These are phyloP conservation scores for Ensete ventricosum DNA, from an alignment of 176 grass and related monocot species.

Conservation along the genomic window DNA sequence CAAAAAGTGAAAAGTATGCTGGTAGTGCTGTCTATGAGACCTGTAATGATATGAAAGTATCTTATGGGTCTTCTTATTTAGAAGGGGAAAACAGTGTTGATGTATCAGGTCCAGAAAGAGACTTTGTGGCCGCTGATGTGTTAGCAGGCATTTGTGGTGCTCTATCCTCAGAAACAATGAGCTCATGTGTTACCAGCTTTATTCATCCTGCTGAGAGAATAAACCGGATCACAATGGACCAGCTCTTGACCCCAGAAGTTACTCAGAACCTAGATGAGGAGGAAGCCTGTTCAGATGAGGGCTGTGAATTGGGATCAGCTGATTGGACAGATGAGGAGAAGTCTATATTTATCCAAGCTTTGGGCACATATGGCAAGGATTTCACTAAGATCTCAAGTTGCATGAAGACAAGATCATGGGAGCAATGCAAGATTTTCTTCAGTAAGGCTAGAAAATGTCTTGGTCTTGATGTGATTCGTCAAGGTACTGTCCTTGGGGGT, in stretches of 20 bases:
- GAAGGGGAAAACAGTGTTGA: conserved; percentile 22
- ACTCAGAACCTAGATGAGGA: conserved; percentile 37
- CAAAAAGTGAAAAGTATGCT: conserved; percentile 22
- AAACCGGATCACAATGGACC: conserved; percentile 21
- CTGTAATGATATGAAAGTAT: conserved; percentile 20
- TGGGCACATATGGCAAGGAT: conserved; percentile 65
- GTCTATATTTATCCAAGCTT: conserved; percentile 55
- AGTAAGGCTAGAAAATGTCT: conserved; percentile 82
- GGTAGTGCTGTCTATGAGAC: conserved; percentile 27
- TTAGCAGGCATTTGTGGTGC: conserved; percentile 58
- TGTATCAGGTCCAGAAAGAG: conserved; percentile 42
- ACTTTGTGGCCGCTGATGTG: conserved; percentile 63
- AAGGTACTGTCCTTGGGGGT: conserved; percentile 30
- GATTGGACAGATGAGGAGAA: conserved; percentile 95
- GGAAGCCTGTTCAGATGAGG: conserved; percentile 50
- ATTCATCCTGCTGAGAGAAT: conserved; percentile 47
- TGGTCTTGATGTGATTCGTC: conserved; percentile 64
- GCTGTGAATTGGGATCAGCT: conserved; percentile 52
- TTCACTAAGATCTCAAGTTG: conserved; percentile 54
- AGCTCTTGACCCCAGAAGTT: conserved; percentile 21
- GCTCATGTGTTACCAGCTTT: conserved; percentile 73
- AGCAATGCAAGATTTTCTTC: conserved; percentile 95
- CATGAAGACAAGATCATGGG: conserved; percentile 50
- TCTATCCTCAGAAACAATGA: conserved; percentile 69
- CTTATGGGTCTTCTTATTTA: neutral